Evolutionary conservation across 169 alveolate genomes (phyloP), one percentile per base, ranked within the genome.

Genomic region (Eimeria sp.): DNA sequence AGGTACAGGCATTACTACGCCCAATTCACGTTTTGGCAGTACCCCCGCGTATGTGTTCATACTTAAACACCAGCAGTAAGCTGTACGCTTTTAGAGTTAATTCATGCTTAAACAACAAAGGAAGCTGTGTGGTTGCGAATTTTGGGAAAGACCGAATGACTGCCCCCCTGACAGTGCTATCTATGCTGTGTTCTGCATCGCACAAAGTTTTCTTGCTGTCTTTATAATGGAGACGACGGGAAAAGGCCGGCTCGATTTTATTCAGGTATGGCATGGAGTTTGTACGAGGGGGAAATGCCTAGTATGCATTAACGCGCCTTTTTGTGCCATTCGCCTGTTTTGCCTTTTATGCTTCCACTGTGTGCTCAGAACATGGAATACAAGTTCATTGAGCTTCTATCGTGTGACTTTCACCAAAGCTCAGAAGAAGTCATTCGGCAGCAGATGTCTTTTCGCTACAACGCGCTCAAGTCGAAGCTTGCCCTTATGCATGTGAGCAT

Each of bases 381-480:
- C 97, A 99, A 99, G 97, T 99, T 99, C 95, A 97, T 99, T 45
- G 99, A 99, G 96, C 97, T 99, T 54, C 97, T 99, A 63, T 96
- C 98, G 65, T 96, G 98, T 47, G 99, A 99, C 92, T 99, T 99
- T 96, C 96, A 96, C 51, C 98, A 99, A 34, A 97, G 99, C 5
- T 96, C 99, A 5, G 99, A 99, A 93, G 99, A 99, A 75, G 89
- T 97, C 67, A 97, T 98, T 49, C 97, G 99, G 90, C 98, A 98
- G 95, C 97, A 98, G 89, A 98, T 99, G 89, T 97, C 99, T 30
- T 99, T 94, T 96, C 97, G 98, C 96, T 98, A 98, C 97, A 98
- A 98, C 96, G 95, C 98, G 5, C 95, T 98, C 11, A 98, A 98
- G 97, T 97, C 98, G 40, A 98, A 98, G 92, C 96, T 98, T 25